Evolutionary conservation across 2,329 filamentous ascomycete species (phyloP).

Genomic region (Massarina eburnea): DNA sequence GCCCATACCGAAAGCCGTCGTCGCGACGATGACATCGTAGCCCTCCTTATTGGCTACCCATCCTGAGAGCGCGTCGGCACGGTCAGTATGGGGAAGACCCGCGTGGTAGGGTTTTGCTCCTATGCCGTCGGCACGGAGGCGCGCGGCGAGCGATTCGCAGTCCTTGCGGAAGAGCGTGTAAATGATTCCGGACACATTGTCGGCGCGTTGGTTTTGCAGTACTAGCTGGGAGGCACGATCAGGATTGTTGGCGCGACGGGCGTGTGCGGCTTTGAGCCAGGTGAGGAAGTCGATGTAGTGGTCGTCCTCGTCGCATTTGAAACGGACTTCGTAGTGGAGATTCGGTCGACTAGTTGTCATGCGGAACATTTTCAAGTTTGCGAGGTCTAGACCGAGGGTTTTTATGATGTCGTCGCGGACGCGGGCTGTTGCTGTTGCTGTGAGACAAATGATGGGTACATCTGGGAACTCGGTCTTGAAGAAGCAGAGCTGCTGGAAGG

Average conservation of each 20-base stretch:
- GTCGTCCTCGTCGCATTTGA: constrained; percentile 74
- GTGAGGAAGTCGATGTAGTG: constrained; percentile 71
- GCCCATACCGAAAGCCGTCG: constrained; percentile 96
- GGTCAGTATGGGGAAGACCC: constrained; percentile 65
- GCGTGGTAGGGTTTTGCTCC: constrained; percentile 75
- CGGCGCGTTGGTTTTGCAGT: constrained; percentile 52
- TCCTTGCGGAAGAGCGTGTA: constrained; percentile 76
- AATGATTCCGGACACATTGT: constrained; percentile 75
- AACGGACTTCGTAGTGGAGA: constrained; percentile 87
- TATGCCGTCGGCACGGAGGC: constrained; percentile 67
- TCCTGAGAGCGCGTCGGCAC: constrained; percentile 68
- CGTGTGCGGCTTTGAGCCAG: constrained; percentile 76
- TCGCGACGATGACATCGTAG: constrained; percentile 92
- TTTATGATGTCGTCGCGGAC: constrained; percentile 82
- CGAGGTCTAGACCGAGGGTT: constrained; percentile 68
- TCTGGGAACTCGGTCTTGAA: constrained; percentile 80
- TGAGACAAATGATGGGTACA: constrained; percentile 89
- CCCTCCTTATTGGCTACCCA: constrained; percentile 74
- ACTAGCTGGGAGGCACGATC: constrained; percentile 61
- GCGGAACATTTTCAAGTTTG: constrained; percentile 70
- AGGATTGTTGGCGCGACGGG: constrained; percentile 63
- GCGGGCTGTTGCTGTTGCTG: constrained; percentile 81
- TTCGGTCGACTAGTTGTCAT: constrained; percentile 85
- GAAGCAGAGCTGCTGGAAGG: constrained; percentile 85
- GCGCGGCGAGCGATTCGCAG: constrained; percentile 69